A percentile compares a stretch with the other conserved stretches of the same genome.
phyloP scores from a whole-genome alignment of 2,329 filamentous ascomycete species.

The Aspergillus proliferans region DNA sequence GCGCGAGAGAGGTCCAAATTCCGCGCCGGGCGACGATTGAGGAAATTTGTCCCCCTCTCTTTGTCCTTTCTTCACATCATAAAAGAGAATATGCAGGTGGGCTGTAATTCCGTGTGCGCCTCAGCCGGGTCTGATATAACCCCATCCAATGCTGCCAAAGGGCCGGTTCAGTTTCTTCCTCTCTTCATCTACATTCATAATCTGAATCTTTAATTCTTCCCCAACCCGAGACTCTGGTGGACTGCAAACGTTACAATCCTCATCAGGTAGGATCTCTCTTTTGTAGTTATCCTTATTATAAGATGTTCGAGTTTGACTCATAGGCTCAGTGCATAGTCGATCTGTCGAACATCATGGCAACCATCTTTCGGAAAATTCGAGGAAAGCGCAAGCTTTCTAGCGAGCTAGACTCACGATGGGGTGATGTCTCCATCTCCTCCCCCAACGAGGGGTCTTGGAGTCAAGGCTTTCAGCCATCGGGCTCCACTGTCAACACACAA shows the following conservation, averaged over 20 bases:
- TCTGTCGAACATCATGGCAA: constrained; percentile 19
- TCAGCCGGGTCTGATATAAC: constrained; percentile 18
- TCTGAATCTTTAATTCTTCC: not conserved
- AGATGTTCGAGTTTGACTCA: not conserved
- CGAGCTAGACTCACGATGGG: constrained; percentile 35
- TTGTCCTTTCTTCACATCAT: constrained; percentile 2
- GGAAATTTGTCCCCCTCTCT: constrained; percentile 9
- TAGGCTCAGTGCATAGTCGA: constrained; percentile 16
- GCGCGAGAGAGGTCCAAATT: not conserved
- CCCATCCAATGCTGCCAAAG: constrained; percentile 13
- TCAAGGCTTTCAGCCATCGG: constrained; percentile 27
- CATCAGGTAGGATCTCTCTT: not conserved
- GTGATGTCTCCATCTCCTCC: constrained; percentile 35
- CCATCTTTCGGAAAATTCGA: constrained; percentile 26
- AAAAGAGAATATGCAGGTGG: not conserved
- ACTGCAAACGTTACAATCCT: too few species aligned
- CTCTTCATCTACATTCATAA: not conserved
- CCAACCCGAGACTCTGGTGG: too few species aligned
- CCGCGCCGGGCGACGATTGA: not conserved
- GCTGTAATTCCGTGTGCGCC: not conserved
- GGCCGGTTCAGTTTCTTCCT: constrained; percentile 5
- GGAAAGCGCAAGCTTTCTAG: constrained; percentile 30
- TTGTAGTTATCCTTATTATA: not conserved
- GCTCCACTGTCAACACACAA: constrained; percentile 8
- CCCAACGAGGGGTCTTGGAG: constrained; percentile 39